Conservation (phyloP, 163 green algal genomes). For the Volvox carteri region DNA sequence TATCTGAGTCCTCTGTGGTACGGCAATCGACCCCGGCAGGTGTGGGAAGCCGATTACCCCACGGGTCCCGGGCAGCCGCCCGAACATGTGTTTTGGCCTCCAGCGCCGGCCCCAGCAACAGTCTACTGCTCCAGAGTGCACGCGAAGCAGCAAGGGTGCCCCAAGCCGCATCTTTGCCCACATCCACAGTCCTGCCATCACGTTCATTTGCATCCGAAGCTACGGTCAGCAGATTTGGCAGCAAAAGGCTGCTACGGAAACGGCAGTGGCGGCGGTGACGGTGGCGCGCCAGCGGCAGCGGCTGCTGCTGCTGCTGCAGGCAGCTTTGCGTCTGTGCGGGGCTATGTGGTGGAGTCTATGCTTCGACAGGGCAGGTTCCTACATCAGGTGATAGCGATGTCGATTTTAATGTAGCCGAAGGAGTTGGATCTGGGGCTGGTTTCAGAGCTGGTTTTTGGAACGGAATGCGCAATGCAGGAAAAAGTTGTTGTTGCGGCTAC, state of each 20-base stretch:
- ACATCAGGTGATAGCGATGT: constrained; percentile 37
- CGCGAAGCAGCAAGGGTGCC: constrained; percentile 5
- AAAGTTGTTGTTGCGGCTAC: no score
- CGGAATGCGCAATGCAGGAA: no score
- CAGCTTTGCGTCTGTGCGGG: neutral
- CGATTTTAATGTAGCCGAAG: no score
- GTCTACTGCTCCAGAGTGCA: neutral
- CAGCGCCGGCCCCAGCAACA: neutral
- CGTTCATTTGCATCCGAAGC: no score
- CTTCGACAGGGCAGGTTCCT: constrained; percentile 34
- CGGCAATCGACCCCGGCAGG: no score
- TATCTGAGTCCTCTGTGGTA: no score
- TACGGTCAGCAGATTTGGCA: neutral
- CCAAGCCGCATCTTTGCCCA: neutral
- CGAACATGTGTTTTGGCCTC: constrained; percentile 26
- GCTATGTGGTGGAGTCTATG: constrained; percentile 30
- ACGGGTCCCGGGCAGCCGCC: neutral
- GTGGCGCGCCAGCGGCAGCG: neutral
- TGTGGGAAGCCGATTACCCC: neutral
- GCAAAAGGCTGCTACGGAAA: no score
- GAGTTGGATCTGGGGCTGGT: no score
- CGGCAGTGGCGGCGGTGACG: no score
- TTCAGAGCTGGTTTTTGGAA: no score
- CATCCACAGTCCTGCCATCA: neutral
- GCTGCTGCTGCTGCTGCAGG: neutral